These are phyloP conservation scores for Arachis stenosperma DNA, from an alignment of 306 rosid species.

Conservation along the genomic window DNA sequence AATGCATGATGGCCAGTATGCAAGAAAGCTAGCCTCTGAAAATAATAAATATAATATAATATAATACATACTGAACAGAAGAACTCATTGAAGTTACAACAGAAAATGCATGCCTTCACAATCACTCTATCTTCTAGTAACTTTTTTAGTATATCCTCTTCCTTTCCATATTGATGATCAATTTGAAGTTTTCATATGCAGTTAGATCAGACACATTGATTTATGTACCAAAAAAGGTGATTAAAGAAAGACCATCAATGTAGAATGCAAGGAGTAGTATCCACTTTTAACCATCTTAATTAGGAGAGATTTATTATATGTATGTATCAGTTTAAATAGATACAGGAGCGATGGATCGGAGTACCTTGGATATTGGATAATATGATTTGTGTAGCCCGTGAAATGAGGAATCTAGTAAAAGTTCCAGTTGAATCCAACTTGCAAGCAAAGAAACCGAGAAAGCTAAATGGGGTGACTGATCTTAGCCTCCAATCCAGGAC, in stretches of 20 bases:
- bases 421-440: constrained; percentile 78
- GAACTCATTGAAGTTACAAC: constrained; percentile 1
- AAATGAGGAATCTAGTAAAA: constrained; percentile 62
- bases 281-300: not conserved
- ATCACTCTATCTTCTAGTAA: not conserved
- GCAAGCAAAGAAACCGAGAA: constrained; percentile 80
- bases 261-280: no score
- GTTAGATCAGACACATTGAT: no score
- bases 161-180: no score
- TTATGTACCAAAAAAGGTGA: no score
- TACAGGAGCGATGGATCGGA: not conserved
- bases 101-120: not conserved
- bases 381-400: constrained; percentile 85
- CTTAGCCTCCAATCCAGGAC: constrained; percentile 95
- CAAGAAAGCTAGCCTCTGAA: constrained; percentile 84
- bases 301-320: no score
- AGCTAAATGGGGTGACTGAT: constrained; percentile 92
- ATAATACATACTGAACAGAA: constrained; percentile 3
- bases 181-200: no score
- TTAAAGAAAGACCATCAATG: no score
- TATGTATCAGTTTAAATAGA: not conserved
- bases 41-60: not conserved
- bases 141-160: not conserved
- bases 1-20: constrained; percentile 96
- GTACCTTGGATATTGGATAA: constrained; percentile 78